Evolutionary conservation across 2,329 filamentous ascomycete species (phyloP).

Genomic region (Penicillium sp.): DNA sequence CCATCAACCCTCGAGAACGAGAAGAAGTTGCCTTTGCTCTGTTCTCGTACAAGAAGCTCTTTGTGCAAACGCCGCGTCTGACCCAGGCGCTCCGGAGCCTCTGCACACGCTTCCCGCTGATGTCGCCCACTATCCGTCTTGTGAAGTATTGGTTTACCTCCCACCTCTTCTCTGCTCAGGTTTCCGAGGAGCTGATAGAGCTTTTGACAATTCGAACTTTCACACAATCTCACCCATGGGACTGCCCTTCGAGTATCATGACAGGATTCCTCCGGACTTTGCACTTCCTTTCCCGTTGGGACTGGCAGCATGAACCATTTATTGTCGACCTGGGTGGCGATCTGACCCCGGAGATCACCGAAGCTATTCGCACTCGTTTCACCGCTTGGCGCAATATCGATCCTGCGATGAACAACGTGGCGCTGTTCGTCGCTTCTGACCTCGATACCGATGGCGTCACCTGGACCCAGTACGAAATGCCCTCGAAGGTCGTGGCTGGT

Average conservation of each 20-base stretch:
- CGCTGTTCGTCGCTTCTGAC: slow-evolving; percentile 77
- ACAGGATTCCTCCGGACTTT: slow-evolving; percentile 81
- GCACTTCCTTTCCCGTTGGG: slow-evolving; percentile 78
- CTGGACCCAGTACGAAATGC: slow-evolving; percentile 69
- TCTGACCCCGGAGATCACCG: slow-evolving; percentile 60
- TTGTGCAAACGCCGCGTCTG: slow-evolving; percentile 70
- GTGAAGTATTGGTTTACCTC: slow-evolving; percentile 85
- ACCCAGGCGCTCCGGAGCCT: slow-evolving; percentile 77
- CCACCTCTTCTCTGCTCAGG: slow-evolving; percentile 74
- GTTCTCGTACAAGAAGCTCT: slow-evolving; percentile 67
- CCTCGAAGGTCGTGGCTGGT: slow-evolving; percentile 77
- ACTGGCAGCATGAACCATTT: slow-evolving; percentile 82
- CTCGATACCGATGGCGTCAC: slow-evolving; percentile 73
- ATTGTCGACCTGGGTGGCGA: slow-evolving; percentile 70
- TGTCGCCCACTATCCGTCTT: slow-evolving; percentile 80
- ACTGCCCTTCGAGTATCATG: slow-evolving; percentile 69
- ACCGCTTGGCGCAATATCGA: slow-evolving; percentile 85
- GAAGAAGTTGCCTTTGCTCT: slow-evolving; percentile 70
- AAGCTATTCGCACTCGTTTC: slow-evolving; percentile 67
- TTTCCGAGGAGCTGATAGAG: slow-evolving; percentile 79
- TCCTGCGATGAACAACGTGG: slow-evolving; percentile 78
- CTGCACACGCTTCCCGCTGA: slow-evolving; percentile 72
- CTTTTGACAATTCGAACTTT: slow-evolving; percentile 77
- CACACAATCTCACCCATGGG: slow-evolving; percentile 77
- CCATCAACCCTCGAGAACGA: slow-evolving; percentile 61